Evolutionary conservation across 2,329 filamentous ascomycete species (phyloP), one percentile per base, ranked within the genome.

Genomic region (Aspergillus felis): DNA sequence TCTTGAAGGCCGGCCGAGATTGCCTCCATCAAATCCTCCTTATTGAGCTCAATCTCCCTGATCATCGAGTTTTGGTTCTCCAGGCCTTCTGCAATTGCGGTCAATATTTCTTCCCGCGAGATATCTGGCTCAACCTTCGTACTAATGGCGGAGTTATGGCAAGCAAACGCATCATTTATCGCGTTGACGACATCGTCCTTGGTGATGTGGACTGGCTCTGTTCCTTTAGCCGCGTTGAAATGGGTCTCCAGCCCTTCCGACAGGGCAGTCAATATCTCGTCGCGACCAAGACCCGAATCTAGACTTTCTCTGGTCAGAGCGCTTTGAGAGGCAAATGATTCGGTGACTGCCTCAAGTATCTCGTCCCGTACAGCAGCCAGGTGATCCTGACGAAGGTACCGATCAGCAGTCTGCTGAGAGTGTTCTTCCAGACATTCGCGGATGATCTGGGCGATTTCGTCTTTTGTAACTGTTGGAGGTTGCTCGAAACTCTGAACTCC

Each of bases 391-490:
- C 67, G 60, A 7, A 70, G 17, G 8, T 57, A 57, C 8, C 62
- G 59, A 17, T 66, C 53, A 22, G 60, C 50, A 10, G 44, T 53
- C 44, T 7, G 55, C 53, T 51, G 50, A 41, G 24, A 44, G 12
- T 14, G 55, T 57, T 41, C 51, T 64, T 95, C 90, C 3, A 97
- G 79, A 60, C 90, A 95, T 71, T 96, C 91, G 27, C 90, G 86
- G 24, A 97, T 90, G 2, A 90, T 90, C 51, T 88, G 85, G 4
- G 96, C 82, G 24, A 97, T 87, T 66, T 96, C 92, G 53, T 96
- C 91, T 49, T 88, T 84, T 0, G 92, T 90, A 51, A 93, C 81
- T 7, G 79, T 82, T 0, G 86, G 82, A 29, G 90, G 85, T 0
- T 85, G 85, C 50, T 91, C 85, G 5, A 93, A 94, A 69, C 92